Base-by-base conservation (phyloP, 208 protist species). In the Balamuthia mandrillaris region DNA sequence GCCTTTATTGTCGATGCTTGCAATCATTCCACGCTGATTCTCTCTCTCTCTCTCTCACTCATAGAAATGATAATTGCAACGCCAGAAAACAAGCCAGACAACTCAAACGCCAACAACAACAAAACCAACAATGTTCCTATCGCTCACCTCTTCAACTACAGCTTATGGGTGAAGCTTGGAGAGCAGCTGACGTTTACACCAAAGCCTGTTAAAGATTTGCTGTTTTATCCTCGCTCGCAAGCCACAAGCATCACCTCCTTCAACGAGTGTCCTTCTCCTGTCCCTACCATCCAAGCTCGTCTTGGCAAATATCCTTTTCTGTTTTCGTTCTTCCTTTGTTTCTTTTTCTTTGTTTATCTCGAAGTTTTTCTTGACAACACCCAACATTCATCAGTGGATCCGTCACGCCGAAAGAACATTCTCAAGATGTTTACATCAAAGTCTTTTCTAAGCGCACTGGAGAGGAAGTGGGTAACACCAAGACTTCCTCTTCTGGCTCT, bases 241-340 rank as follows among this genome's bases (percentile, higher is more conserved):
- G 49, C 75, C 49, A 54, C 65, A 33, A 65, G 37, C 51, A n/a
- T 82, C 63, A 9, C 29, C n/a, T 33, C 5, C 60, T 72, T 47
- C 47, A 47, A 39, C 9, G 75, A 82, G 41, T 82, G 75, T 54
- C 75, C 75, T 31, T 42, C 75, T 33, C 75, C 75, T 2, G 9
- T 82, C 7, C 16, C 75, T 27, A 47, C 75, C 24, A 49, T 82
- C 75, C 75, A 82, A 37, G 52, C 52, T 31, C 24, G n/a, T n/a
- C n/a, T n/a, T n/a, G n/a, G n/a, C n/a, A n/a, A n/a, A n/a, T n/a
- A n/a, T n/a, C n/a, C n/a, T n/a, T n/a, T n/a, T n/a, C n/a, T n/a
- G n/a, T n/a, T n/a, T n/a, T 60, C 3, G 24, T 60, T 27, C 52
- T 6, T 60, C 24, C 52, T 60, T 27, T 60, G 49, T 27, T 31